These are phyloP conservation scores for Talaromyces sp. DNA, from an alignment of 2,329 filamentous ascomycete species.

Conservation along the genomic window DNA sequence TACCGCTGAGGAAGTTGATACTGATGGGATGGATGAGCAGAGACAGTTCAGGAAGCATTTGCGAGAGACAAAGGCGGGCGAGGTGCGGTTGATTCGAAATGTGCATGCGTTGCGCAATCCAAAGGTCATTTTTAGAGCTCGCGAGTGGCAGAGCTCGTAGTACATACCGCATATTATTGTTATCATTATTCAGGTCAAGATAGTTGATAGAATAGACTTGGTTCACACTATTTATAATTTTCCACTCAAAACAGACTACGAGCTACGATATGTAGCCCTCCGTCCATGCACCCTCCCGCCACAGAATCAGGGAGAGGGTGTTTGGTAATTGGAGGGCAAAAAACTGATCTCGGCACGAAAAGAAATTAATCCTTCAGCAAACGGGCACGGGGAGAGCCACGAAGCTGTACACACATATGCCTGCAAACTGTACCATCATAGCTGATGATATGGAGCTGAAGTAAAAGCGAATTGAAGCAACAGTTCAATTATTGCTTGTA, in stretches of 20 bases:
- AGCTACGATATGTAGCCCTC: conserved; percentile 33
- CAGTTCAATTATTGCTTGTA: background rate
- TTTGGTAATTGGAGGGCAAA: conserved; percentile 45
- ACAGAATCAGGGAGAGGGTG: conserved; percentile 35
- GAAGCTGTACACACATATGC: conserved; percentile 71
- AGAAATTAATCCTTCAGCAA: conserved; percentile 60
- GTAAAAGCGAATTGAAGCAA: background rate
- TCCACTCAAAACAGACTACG: background rate
- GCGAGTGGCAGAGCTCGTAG: conserved; percentile 25
- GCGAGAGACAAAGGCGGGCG: conserved; percentile 73
- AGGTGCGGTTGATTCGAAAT: conserved; percentile 77
- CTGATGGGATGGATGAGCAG: conserved; percentile 25
- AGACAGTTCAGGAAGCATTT: conserved; percentile 57
- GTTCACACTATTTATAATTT: background rate
- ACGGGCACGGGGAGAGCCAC: conserved; percentile 53
- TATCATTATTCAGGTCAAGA: background rate
- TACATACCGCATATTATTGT: no score
- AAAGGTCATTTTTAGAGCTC: conserved; percentile 56
- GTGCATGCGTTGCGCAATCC: conserved; percentile 63
- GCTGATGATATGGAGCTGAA: background rate
- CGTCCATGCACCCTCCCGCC: conserved; percentile 44
- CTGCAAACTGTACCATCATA: conserved; percentile 24
- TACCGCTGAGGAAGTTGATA: conserved; percentile 14
- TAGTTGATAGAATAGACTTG: background rate
- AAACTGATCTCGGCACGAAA: conserved; percentile 57